These are phyloP conservation scores for Trichoderma lentiforme DNA, from an alignment of 2,329 filamentous ascomycete genomes.

Conservation along the genomic window DNA sequence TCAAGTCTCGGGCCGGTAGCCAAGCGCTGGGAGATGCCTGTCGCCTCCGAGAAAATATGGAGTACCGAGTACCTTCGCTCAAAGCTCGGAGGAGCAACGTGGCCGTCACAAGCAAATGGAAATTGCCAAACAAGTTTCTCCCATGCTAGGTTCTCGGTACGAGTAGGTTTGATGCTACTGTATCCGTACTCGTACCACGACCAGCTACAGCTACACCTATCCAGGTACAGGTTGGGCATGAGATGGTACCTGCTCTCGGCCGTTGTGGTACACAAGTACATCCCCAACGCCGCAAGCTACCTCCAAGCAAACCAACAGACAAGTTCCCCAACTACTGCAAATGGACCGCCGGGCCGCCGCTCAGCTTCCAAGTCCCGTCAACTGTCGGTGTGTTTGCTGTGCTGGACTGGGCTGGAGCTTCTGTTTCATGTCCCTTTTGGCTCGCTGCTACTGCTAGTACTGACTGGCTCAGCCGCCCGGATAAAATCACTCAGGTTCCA, in stretches of 20 bases:
- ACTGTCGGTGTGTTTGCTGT: not conserved
- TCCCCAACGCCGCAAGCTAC: not conserved
- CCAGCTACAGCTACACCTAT: not conserved
- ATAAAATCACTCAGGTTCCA: slow-evolving; percentile 18
- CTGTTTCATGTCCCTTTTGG: not conserved
- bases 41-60: slow-evolving; percentile 6
- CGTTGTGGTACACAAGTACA: not conserved
- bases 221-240: not conserved
- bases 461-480: slow-evolving; percentile 13
- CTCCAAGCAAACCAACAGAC: not conserved
- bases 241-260: not conserved
- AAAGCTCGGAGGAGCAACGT: not conserved
- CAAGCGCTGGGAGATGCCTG: not conserved
- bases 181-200: not conserved
- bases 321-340: not conserved
- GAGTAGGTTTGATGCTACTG: not conserved
- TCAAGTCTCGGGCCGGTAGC: slow-evolving; percentile 4
- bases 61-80: not conserved
- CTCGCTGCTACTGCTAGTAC: not conserved
- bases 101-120: not conserved
- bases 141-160: not conserved
- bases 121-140: not conserved
- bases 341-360: not conserved
- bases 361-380: not conserved
- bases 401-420: not conserved